phyloP scores from a whole-genome alignment of 1,139 yeast genomes.

The Yamadazyma triangularis region DNA sequence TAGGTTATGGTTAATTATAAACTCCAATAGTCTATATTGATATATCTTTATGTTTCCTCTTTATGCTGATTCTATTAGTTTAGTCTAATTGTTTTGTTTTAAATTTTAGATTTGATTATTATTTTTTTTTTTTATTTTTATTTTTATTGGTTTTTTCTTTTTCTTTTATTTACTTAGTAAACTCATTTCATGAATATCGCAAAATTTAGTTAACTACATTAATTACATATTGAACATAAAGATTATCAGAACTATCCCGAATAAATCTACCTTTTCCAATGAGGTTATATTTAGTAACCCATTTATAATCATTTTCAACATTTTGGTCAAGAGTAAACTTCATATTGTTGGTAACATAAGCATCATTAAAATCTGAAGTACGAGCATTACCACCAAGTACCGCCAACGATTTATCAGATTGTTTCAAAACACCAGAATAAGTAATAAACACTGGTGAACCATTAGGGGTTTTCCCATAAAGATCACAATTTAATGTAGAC shows the following conservation, averaged over 20 bases:
- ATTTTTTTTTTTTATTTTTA: no score
- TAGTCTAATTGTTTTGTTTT: no score
- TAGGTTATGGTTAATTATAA: no score
- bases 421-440: slow-evolving; percentile 44
- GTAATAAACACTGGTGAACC: slow-evolving; percentile 35
- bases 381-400: slow-evolving; percentile 23
- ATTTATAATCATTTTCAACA: slow-evolving; percentile 37
- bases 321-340: slow-evolving; percentile 33
- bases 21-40: no score
- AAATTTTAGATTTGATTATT: no score
- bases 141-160: no score
- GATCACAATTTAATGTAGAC: slow-evolving; percentile 44
- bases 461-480: slow-evolving; percentile 39
- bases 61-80: no score
- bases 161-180: no score
- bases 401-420: slow-evolving; percentile 18
- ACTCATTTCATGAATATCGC: no score
- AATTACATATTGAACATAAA: slow-evolving; percentile 49
- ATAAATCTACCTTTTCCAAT: slow-evolving; percentile 53
- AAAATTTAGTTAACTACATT: slow-evolving; percentile 32
- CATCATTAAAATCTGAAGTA: slow-evolving; percentile 36
- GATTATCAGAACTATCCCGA: slow-evolving; percentile 35
- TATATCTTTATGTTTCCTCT: no score
- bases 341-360: slow-evolving; percentile 46
- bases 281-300: slow-evolving; percentile 44